Evolutionary conservation across 2,329 filamentous ascomycete species (phyloP), one percentile per base, ranked within the genome.

Genomic region (Colletotrichum sp.): DNA sequence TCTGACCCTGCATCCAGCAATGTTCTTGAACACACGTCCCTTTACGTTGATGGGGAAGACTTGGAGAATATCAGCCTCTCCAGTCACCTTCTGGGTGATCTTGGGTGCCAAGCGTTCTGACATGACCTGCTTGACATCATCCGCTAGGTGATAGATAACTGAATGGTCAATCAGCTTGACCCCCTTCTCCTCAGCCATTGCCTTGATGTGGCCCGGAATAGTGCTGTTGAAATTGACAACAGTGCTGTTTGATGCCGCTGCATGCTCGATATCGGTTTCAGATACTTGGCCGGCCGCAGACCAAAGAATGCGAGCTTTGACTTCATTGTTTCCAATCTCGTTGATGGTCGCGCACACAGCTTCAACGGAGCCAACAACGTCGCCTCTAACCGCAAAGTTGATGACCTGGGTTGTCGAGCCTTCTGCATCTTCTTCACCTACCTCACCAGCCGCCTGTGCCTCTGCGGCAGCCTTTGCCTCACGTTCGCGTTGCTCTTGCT

Each of bases 341-440:
- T 92, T 87, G 74, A 99, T 89, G 10, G 94, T 93, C 65, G 95
- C 93, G 76, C 93, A 89, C 4, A 98, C 94, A 4, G 97, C 97
- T 86, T 99, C 97, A 1, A 96, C 96, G 0, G 96, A 98, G 48
- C 97, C 97, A 76, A 94, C 94, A 21, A 98, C 97, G 80, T 99
- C 97, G 70, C 93, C 96, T 84, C 97, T 98, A 86, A 99, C 89
- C 74, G 97, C 92, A 84, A 98, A 97, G 80, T 94, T 94, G 64
- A 98, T 89, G 18, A 90, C 86, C 66, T 88, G 87, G 9, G 89
- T 84, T 4, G 78, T 74, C 4, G 79, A 77, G 30, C 85, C 85
- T 10, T 83, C 85, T 4, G 79, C 79, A 2, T 83, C 80, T 4
- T 82, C 80, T 64, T 83, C 87, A 61, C 85, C 86, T 7, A 83